Percentiles rank a stretch among this genome's conserved stretches.
Evolutionary conservation across 495 filamentous ascomycete species (phyloP).

Genomic region (Hypoxylon perforatum): DNA sequence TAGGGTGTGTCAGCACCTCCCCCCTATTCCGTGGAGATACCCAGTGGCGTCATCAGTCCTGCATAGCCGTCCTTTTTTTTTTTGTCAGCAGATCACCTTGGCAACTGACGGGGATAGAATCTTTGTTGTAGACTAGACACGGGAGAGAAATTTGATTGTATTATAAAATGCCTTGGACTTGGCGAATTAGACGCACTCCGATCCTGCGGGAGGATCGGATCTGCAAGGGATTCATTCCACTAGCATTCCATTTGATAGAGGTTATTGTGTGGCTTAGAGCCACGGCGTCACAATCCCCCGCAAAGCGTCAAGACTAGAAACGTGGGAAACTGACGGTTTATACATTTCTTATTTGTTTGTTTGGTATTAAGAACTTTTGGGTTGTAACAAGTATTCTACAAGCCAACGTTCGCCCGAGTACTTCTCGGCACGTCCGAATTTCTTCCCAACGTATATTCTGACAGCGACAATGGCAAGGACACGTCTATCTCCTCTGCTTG

Average conservation of each 20-base stretch:
- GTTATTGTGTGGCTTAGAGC: constrained; percentile 3
- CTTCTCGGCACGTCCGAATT: not conserved
- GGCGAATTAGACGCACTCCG: not conserved
- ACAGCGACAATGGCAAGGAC: not conserved
- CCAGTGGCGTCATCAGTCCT: not conserved
- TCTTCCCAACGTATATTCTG: not conserved
- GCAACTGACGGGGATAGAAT: too few relatives aligned
- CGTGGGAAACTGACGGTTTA: not conserved
- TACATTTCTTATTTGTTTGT: constrained; percentile 14
- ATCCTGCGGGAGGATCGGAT: constrained; percentile 20
- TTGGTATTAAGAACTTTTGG: constrained; percentile 18
- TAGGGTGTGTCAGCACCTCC: too few relatives aligned
- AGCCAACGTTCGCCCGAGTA: constrained; percentile 1
- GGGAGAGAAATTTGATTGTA: too few relatives aligned
- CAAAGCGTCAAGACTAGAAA: not conserved
- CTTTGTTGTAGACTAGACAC: not conserved
- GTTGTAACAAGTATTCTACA: constrained; percentile 11
- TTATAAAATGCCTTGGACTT: constrained; percentile 2
- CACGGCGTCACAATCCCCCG: not conserved
- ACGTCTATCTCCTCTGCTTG: constrained; percentile 12
- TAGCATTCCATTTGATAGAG: too few relatives aligned
- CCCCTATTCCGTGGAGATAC: too few relatives aligned
- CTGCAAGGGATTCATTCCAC: not conserved
- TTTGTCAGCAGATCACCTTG: not conserved
- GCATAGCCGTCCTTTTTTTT: not conserved